phyloP scores from a whole-genome alignment of 768 basidiomycete species.

The Lactarius vividus region DNA sequence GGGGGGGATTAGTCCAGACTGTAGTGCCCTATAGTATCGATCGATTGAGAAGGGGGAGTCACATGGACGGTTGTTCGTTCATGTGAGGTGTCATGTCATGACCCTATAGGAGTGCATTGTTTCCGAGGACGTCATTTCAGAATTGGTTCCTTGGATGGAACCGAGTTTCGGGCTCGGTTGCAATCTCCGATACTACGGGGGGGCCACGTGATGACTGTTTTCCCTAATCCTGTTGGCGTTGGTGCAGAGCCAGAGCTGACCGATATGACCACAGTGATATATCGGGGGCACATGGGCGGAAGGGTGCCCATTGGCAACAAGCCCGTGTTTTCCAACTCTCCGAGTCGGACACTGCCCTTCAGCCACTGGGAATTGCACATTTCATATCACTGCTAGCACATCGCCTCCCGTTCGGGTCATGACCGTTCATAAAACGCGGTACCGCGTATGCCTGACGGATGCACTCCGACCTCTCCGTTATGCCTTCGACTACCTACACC shows the following conservation, averaged over 20 bases:
- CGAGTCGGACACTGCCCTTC: not conserved
- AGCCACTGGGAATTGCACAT: not conserved
- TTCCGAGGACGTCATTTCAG: too few species aligned
- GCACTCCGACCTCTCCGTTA: constrained; percentile 7
- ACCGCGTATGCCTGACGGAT: not conserved
- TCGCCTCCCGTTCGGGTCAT: not conserved
- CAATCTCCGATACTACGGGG: too few species aligned
- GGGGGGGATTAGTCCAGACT: too few species aligned
- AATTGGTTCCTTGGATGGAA: not conserved
- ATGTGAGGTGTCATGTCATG: too few species aligned
- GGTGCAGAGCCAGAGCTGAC: not conserved
- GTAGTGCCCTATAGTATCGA: too few species aligned
- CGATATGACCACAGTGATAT: too few species aligned
- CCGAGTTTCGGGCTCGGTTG: too few species aligned
- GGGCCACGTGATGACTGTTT: not conserved
- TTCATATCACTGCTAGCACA: not conserved
- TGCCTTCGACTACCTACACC: constrained; percentile 24
- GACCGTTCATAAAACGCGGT: not conserved
- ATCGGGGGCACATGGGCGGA: not conserved
- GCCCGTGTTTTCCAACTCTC: not conserved
- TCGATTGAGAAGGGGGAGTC: too few species aligned
- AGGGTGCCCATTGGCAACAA: not conserved
- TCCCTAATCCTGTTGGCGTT: not conserved
- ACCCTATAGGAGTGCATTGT: too few species aligned
- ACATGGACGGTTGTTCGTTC: too few species aligned